Base-by-base conservation (phyloP, 208 protist genomes). In the Zelonia costaricensis region DNA sequence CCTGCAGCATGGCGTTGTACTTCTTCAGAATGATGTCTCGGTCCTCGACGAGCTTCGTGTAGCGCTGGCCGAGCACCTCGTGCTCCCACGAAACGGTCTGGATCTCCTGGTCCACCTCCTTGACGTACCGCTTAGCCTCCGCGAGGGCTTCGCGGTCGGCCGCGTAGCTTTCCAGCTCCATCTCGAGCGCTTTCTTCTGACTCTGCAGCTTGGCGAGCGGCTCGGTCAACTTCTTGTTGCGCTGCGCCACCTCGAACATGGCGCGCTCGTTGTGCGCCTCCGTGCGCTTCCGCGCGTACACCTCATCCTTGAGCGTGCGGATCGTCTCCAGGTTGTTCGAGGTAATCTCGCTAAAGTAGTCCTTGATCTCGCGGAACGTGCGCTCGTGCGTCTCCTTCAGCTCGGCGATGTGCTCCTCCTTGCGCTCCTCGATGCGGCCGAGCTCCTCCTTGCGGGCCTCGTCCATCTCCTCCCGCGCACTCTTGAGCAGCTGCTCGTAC, bases 261-360 rank as follows among this genome's bases (percentile, higher is more conserved):
- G 97, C 88, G 65, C 98, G 97, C 71, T 99, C 97, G 64, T 98
- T 98, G 51, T 97, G 82, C 8, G 96, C 84, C 71, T 98, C 95
- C 1, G 93, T 95, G 38, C 96, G 88, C 69, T 98, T 97, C 69
- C 97, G 86, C 15, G 95, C 86, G 69, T 96, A 96, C 40, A 98
- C 89, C 68, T 98, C 88, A 57, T 97, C 96, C 80, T 99, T 99
- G 22, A 99, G 82, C 13, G 92, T 97, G 16, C 97, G 95, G 67
- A 99, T 99, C 22, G 97, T 96, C 54, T 98, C 97, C n/a, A 99
- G 61, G 81, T 99, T 99, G 84, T 98, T 99, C 22, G 94, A 97
- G 9, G 98, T 99, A 59, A 99, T 99, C 66, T 99, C 97, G 64
- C 95, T 98, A 78, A 99, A 99, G 81, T 99, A 99, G 49, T 97